Conservation (phyloP, 768 basidiomycete genomes). For the Rhodocollybia butyracea region DNA sequence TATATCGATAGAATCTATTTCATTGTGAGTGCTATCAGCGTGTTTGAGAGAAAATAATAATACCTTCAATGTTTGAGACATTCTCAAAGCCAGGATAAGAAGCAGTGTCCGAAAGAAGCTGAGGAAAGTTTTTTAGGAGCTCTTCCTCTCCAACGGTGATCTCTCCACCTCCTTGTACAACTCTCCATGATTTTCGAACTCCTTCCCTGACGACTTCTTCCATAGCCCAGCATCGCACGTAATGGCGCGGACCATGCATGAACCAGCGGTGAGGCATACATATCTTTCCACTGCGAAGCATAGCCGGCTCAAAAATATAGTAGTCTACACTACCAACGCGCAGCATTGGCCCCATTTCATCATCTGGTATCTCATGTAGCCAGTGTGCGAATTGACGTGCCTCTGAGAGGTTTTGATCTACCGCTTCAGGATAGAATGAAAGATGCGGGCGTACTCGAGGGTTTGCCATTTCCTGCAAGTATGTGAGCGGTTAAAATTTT, state of each 20-base stretch:
- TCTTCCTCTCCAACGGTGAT: neutral
- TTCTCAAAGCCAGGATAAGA: neutral
- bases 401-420: slow-evolving; percentile 6
- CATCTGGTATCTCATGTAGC: slow-evolving; percentile 1
- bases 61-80: too few species aligned
- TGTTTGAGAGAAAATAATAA: too few species aligned
- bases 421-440: slow-evolving; percentile 16
- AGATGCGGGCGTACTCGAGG: slow-evolving; percentile 13
- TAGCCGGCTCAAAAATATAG: slow-evolving; percentile 2
- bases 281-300: neutral
- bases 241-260: neutral
- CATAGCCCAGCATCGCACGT: slow-evolving; percentile 2
- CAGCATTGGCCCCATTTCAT: neutral
- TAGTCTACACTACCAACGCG: neutral
- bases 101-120: neutral
- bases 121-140: neutral
- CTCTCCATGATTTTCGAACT: neutral
- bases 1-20: too few species aligned
- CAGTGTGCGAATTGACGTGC: slow-evolving; percentile 12
- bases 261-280: slow-evolving; percentile 6
- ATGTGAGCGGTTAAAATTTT: neutral
- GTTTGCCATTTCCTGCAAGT: slow-evolving; percentile 19
- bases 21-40: too few species aligned
- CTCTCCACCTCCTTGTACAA: neutral
- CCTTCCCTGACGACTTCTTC: neutral